Conservation (phyloP, 306 rosid genomes). For the Heteromeles arbutifolia region DNA sequence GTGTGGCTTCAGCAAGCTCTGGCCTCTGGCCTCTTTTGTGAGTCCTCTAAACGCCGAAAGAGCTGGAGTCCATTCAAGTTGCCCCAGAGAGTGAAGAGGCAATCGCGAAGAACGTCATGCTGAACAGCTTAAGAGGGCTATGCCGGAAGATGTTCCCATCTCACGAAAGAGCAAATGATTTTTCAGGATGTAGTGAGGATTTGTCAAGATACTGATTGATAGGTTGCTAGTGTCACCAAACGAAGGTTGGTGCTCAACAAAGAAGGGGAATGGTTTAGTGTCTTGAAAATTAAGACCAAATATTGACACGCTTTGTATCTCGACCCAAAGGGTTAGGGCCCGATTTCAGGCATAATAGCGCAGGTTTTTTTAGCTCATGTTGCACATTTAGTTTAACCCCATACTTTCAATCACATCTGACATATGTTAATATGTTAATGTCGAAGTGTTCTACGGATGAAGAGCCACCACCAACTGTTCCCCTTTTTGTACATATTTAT, state of each 20-base stretch:
- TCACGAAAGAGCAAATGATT: background rate
- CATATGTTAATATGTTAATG: constrained; percentile 15
- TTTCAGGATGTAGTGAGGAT: constrained; percentile 14
- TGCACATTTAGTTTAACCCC: constrained; percentile 13
- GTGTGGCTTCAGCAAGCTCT: constrained; percentile 97
- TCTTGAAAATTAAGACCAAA: background rate
- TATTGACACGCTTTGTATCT: constrained; percentile 8
- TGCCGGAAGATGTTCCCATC: constrained; percentile 9
- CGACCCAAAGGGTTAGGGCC: constrained; percentile 9
- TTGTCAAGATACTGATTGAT: constrained; percentile 19
- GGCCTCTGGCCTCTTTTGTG: constrained; percentile 87
- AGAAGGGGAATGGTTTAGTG: constrained; percentile 2
- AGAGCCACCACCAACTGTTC: background rate
- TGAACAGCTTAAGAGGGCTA: constrained; percentile 27
- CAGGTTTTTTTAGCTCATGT: constrained; percentile 24
- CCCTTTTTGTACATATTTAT: constrained; percentile 9
- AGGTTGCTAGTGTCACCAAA: constrained; percentile 16
- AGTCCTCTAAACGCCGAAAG: constrained; percentile 84
- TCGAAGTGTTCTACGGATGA: background rate
- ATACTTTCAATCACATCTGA: constrained; percentile 13
- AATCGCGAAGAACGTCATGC: constrained; percentile 92
- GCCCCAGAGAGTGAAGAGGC: constrained; percentile 77
- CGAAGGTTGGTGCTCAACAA: constrained; percentile 12
- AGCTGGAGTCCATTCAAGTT: constrained; percentile 98
- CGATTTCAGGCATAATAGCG: constrained; percentile 22